These are phyloP conservation scores for Citrus hindsii DNA, from an alignment of 345 rosid species.

Conservation along the genomic window DNA sequence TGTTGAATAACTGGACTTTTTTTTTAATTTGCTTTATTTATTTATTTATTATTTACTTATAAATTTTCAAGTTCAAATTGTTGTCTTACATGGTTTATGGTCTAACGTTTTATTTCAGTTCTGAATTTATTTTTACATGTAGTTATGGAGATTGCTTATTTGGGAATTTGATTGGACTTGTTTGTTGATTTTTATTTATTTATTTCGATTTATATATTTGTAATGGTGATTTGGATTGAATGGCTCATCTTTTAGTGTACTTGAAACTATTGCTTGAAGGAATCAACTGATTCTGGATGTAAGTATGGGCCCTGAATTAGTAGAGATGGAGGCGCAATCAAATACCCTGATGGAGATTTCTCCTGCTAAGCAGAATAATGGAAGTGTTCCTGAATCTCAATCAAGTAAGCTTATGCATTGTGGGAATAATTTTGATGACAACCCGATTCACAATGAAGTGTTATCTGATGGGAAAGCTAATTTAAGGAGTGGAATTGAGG, in stretches of 20 bases:
- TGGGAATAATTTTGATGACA: slow-evolving; percentile 39
- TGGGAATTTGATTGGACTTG: background rate
- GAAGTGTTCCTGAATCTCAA: slow-evolving; percentile 12
- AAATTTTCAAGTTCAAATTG: background rate
- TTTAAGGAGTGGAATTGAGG: slow-evolving; percentile 16
- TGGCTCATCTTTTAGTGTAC: background rate
- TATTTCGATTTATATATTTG: background rate
- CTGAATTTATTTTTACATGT: background rate
- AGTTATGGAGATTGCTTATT: background rate
- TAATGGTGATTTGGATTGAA: background rate
- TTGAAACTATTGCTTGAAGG: background rate
- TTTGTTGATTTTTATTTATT: background rate
- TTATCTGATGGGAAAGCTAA: slow-evolving; percentile 14
- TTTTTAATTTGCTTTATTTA: background rate
- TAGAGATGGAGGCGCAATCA: slow-evolving; percentile 29
- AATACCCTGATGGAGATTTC: background rate
- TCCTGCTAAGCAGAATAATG: slow-evolving; percentile 23
- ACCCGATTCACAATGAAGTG: slow-evolving; percentile 22
- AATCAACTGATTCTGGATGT: background rate
- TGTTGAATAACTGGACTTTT: background rate
- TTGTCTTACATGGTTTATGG: slow-evolving; percentile 10
- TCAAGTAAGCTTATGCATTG: slow-evolving; percentile 34
- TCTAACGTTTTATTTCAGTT: slow-evolving; percentile 3
- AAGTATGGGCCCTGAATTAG: slow-evolving; percentile 42
- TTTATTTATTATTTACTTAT: background rate